Evolutionary conservation across 768 basidiomycete species (phyloP), one percentile per base, ranked within the genome.

Genomic region (Peribolospora baueri): DNA sequence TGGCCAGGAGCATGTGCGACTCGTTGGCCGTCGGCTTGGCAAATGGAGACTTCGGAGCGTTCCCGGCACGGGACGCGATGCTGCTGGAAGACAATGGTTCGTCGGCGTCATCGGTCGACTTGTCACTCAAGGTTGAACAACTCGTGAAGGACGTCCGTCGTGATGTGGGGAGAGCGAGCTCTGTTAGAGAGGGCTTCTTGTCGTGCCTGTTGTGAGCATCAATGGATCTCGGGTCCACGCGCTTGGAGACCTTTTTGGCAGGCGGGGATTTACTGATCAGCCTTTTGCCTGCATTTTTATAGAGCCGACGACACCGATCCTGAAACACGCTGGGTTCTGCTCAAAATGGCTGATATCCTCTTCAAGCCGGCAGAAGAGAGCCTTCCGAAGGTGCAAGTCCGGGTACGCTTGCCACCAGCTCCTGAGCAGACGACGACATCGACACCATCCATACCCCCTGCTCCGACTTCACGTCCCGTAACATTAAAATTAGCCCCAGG

Each of bases 261-360:
- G 38, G 48, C 43, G 50, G 40, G 51, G 13, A 5, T 25, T 7
- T 5, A 37, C 6, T 7, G 37, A 40, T 50, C 45, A 56, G 4
- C 11, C 5, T 11, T 7, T 14, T 38, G n/a, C 46, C 38, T 3
- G 8, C 25, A 25, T 25, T 25, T 7, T 13, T 46, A 4, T 57
- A 88, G 85, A 41, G 76, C 79, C 41, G 73, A 80, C 0, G 78
- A 81, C 57, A 73, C 78, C 54, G 87, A 93, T 65, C 75, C 84
- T 62, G 84, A 91, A 69, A 82, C 90, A 46, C 80, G 88, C 49
- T 84, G 86, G 78, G 84, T 81, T 59, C 70, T 91, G 51, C 72
- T 97, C 62, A 95, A 97, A 68, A 71, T 93, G 36, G 85, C 84
- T 5, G 91, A 95, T 62, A 73, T 91, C 14, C 74, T 87, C 47